Evolutionary conservation across 768 basidiomycete species (phyloP).

Genomic region (Hypholoma fasciculare): DNA sequence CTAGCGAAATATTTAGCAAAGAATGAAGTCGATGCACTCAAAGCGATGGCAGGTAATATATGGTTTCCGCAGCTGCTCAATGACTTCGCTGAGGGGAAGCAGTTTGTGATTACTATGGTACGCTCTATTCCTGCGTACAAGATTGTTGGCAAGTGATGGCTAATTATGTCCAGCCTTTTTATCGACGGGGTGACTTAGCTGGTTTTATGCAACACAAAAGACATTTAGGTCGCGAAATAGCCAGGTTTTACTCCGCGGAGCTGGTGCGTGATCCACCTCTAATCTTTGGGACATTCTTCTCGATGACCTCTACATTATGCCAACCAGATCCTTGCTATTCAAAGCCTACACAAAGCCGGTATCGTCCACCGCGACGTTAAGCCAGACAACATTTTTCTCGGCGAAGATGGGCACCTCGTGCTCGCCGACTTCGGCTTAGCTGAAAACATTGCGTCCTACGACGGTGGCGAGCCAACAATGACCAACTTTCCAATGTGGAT

Average conservation of each 20-base stretch:
- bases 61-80: slow-evolving; percentile 26
- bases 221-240: slow-evolving; percentile 21
- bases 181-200: slow-evolving; percentile 24
- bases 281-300: background rate
- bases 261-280: slow-evolving; percentile 16
- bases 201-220: slow-evolving; percentile 22
- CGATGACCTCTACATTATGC: background rate
- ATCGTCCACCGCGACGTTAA: slow-evolving; percentile 39
- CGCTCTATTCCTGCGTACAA: background rate
- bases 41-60: slow-evolving; percentile 20
- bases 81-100: slow-evolving; percentile 20
- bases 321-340: slow-evolving; percentile 29
- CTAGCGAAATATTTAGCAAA: slow-evolving; percentile 24
- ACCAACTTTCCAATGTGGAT: slow-evolving; percentile 28
- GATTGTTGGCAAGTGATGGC: background rate
- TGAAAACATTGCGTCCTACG: slow-evolving; percentile 26
- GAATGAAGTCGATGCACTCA: slow-evolving; percentile 21
- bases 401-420: slow-evolving; percentile 29
- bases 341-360: slow-evolving; percentile 30
- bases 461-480: slow-evolving; percentile 25
- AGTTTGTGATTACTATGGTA: slow-evolving; percentile 26
- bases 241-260: slow-evolving; percentile 29
- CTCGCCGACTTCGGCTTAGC: slow-evolving; percentile 36
- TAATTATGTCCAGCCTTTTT: slow-evolving; percentile 18
- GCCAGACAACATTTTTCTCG: slow-evolving; percentile 34